Base-by-base conservation (phyloP, 257 asterid genomes). In the Scutellaria baicalensis region DNA sequence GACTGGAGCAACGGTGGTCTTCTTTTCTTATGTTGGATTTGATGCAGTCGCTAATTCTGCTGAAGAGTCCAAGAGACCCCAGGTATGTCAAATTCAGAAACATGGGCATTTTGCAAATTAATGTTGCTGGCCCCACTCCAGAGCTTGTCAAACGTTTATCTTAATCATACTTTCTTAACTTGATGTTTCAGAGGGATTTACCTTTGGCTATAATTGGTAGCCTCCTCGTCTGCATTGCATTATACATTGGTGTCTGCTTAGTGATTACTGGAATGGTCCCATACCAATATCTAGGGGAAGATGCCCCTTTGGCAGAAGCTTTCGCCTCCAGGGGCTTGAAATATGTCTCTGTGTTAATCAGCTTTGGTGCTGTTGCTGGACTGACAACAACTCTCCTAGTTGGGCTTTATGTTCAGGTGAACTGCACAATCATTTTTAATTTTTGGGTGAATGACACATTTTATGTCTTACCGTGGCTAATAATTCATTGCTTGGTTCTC, bases 1-100 rank as follows among this genome's bases (percentile, higher is more conserved):
- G 80, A 91, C 96, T 6, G 97, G 96, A 79, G 91, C 96, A 74
- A 89, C 96, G 20, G 91, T 91, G 43, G 97, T 89, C 60, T 91
- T 91, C 76, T 91, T 91, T 79, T 90, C 97, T n/a, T 91, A 89
- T 75, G 97, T 91, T 65, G 97, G 95, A 62, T 91, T 91, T 80
- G 97, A 91, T 58, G 97, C 95, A 13, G 97, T 91, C 72, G 97
- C 97, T 63, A 91, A 89, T 80, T 89, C 97, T 64, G 97, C 97
- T 3, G 97, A 91, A 84, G 97, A 91, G 77, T 82, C 90, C 65
- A 91, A 84, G 84, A 91, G 82, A 66, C 97, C 97, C 59, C 95
- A 91, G 88, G 97, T 88, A 80, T 35, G 59, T 70, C 62, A 66
- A 64, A 55, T 74, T 72, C 59, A 71, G 74, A 59, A 55, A 42